These are phyloP conservation scores for Beauveria rudraprayagi DNA, from an alignment of 2,329 filamentous ascomycete genomes.

Conservation along the genomic window DNA sequence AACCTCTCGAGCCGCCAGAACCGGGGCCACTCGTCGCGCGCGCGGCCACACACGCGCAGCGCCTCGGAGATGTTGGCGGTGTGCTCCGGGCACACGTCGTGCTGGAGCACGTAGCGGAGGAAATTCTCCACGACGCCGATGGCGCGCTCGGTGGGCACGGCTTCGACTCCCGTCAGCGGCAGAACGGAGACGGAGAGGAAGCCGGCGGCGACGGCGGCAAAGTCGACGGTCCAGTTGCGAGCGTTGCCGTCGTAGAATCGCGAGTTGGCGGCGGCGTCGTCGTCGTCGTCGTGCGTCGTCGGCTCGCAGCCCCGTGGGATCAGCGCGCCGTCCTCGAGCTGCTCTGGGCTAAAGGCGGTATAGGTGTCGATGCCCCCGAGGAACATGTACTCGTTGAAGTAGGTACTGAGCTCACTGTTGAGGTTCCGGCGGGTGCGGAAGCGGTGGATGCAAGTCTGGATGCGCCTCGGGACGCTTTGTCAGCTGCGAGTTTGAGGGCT, in stretches of 20 bases:
- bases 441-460: slow-evolving; percentile 77
- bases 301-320: slow-evolving; percentile 25
- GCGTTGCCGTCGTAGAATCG: slow-evolving; percentile 43
- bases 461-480: slow-evolving; percentile 46
- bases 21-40: slow-evolving; percentile 57
- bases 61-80: slow-evolving; percentile 58
- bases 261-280: slow-evolving; percentile 32
- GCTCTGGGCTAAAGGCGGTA: slow-evolving; percentile 52
- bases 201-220: slow-evolving; percentile 65
- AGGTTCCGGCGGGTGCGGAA: slow-evolving; percentile 73
- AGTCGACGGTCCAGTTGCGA: slow-evolving; percentile 70
- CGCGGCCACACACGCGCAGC: slow-evolving; percentile 56
- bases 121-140: slow-evolving; percentile 74
- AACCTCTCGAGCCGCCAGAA: slow-evolving; percentile 40
- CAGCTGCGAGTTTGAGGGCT: neutral
- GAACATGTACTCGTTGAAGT: slow-evolving; percentile 74
- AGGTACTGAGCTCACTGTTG: slow-evolving; percentile 47
- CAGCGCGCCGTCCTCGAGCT: slow-evolving; percentile 47
- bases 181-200: slow-evolving; percentile 62
- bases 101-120: slow-evolving; percentile 75
- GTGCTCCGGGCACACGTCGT: slow-evolving; percentile 82
- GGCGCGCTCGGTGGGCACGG: slow-evolving; percentile 44
- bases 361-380: slow-evolving; percentile 69
- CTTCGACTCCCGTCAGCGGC: slow-evolving; percentile 47
- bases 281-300: slow-evolving; percentile 12